A percentile compares a stretch with the other conserved stretches of the same genome.
phyloP scores from a whole-genome alignment of 768 basidiomycete species.

The Agrocybe pediades region DNA sequence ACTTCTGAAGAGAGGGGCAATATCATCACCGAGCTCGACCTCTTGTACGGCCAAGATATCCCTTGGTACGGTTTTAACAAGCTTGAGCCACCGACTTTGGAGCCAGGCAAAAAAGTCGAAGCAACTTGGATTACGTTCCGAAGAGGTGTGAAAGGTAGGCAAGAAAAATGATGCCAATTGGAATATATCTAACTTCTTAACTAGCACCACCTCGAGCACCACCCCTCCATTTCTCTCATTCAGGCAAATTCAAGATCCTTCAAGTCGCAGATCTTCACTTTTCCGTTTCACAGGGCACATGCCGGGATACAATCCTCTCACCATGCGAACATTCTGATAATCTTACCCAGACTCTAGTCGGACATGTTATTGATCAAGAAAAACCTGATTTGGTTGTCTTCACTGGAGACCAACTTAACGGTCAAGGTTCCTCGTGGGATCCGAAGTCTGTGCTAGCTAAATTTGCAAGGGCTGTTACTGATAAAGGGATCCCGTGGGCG shows the following conservation, averaged over 20 bases:
- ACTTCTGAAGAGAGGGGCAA: constrained; percentile 53
- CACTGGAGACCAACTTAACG: constrained; percentile 92
- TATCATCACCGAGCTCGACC: constrained; percentile 90
- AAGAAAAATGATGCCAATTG: background rate
- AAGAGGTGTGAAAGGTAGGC: constrained; percentile 73
- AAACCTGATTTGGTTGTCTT: constrained; percentile 93
- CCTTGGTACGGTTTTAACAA: constrained; percentile 89
- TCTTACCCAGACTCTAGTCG: constrained; percentile 74
- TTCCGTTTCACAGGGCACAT: constrained; percentile 76
- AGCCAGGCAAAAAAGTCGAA: constrained; percentile 40
- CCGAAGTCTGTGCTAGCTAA: constrained; percentile 86
- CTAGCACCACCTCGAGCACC: constrained; percentile 66
- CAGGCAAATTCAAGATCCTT: constrained; percentile 87
- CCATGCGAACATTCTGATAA: constrained; percentile 69
- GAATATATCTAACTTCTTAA: constrained; percentile 24
- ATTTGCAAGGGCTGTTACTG: constrained; percentile 76
- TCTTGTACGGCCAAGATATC: constrained; percentile 81
- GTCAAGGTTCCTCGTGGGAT: constrained; percentile 90
- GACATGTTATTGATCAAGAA: constrained; percentile 70
- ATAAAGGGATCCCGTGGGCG: constrained; percentile 84
- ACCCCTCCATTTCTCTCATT: constrained; percentile 78
- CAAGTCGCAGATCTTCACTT: constrained; percentile 95
- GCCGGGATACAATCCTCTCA: constrained; percentile 71
- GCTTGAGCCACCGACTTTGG: constrained; percentile 60
- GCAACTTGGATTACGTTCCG: constrained; percentile 70